Base-by-base conservation (phyloP, 2,329 filamentous ascomycete genomes). In the Aspergillus aculeatus region DNA sequence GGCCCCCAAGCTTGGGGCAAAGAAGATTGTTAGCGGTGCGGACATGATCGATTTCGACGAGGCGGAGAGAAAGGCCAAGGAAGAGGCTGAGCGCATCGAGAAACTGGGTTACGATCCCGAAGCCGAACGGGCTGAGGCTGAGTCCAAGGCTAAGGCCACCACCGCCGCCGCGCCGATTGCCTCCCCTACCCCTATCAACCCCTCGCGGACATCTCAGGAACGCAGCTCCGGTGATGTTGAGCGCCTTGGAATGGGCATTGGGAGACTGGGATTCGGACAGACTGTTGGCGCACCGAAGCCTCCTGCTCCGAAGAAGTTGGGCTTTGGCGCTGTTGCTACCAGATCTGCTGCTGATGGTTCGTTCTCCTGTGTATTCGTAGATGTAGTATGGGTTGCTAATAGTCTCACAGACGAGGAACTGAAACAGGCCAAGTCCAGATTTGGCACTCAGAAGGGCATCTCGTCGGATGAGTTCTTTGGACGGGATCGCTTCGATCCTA, bases 401-500 rank as follows among this genome's bases (percentile, higher is more conserved):
- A 29, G 41, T 47, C 47, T 49, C n/a, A 32, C 49, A 82, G 84
- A 86, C 51, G 92, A 97, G 59, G 88, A 89, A 57, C 87, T 97
- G 70, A 87, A 86, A 71, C 96, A 91, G 73, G 92, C 93, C 5
- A 90, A 91, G 69, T 81, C 85, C 71, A 96, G 96, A 77, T 99
- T 99, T 71, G 94, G 93, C 62, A 79, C 78, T 48, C 95, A 99
- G 76, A 98, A 98, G 82, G 91, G 91, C 68, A 99, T 99, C 67
- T 97, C 92, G 0, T 97, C 93, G 0, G 95, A 99, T 75, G 95
- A 99, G 75, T 99, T 96, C 83, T 99, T 99, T 73, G 92, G 94
- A 70, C 94, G 95, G 75, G 91, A 92, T 56, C 80, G 85, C 57
- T 98, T 88, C 77, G 93, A 99, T 73, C 87, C 93, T 41, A 83